Conservation (phyloP, 2,329 filamentous ascomycete genomes). For the Monilinia fructigena region DNA sequence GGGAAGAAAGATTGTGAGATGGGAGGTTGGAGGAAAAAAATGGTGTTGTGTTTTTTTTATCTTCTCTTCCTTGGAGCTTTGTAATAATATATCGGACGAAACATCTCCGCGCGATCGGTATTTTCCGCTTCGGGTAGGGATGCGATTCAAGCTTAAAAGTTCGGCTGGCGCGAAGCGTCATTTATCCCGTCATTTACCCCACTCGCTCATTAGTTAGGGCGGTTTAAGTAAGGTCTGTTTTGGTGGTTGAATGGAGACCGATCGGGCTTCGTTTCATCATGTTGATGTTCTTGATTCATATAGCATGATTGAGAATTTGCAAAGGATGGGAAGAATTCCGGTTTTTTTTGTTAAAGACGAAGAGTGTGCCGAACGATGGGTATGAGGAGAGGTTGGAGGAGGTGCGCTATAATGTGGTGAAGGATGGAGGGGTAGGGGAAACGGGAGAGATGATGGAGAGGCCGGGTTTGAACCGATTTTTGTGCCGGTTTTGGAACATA, state of each 20-base stretch:
- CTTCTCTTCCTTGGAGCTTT: neutral
- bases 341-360: constrained; percentile 76
- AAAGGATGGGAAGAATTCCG: constrained; percentile 44
- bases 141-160: constrained; percentile 16
- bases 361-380: constrained; percentile 66
- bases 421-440: constrained; percentile 25
- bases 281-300: neutral
- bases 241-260: too few species aligned
- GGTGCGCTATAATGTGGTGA: constrained; percentile 31
- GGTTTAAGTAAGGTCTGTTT: too few species aligned
- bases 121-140: constrained; percentile 1
- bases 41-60: neutral
- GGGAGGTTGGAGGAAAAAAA: neutral
- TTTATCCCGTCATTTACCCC: neutral
- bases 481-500: constrained; percentile 74
- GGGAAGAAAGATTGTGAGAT: neutral
- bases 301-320: neutral
- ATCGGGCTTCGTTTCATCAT: neutral
- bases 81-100: neutral
- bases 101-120: neutral
- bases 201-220: neutral
- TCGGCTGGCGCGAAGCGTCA: neutral
- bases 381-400: constrained; percentile 67
- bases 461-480: constrained; percentile 62
- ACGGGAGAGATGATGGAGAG: constrained; percentile 29